Conservation (phyloP, 345 rosid genomes). For the Corymbia maculata region DNA sequence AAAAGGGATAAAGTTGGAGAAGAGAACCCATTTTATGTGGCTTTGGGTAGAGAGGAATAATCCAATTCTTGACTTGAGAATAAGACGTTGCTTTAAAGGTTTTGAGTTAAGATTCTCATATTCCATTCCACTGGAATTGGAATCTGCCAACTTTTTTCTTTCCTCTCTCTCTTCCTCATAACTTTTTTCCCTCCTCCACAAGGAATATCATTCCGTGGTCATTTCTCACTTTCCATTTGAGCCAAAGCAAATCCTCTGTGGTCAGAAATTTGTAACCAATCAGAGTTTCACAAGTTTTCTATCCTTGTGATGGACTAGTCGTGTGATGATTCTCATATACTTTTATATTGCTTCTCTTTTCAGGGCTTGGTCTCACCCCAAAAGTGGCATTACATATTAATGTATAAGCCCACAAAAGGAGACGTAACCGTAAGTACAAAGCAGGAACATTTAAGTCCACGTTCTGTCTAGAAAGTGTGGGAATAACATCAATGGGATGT, state of each 20-base stretch:
- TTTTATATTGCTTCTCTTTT: not conserved
- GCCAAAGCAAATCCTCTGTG: not conserved
- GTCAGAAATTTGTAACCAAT: not conserved
- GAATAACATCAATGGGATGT: not conserved
- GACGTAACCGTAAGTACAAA: not conserved
- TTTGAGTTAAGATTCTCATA: not conserved
- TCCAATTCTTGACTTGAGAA: slow-evolving; percentile 13
- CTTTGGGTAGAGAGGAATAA: slow-evolving; percentile 5
- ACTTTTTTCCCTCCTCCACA: not conserved
- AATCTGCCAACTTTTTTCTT: not conserved
- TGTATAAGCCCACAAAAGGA: not conserved
- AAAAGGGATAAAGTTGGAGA: not conserved
- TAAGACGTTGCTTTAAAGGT: not conserved
- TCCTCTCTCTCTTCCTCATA: not conserved
- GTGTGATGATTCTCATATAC: not conserved
- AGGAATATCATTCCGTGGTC: slow-evolving; percentile 17
- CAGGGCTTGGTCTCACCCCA: not conserved
- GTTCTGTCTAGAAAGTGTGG: not conserved
- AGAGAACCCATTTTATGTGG: slow-evolving; percentile 14
- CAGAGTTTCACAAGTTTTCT: not conserved
- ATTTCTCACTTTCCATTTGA: slow-evolving; percentile 4
- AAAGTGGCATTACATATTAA: not conserved
- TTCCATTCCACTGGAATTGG: slow-evolving; percentile 3
- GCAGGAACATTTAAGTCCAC: not conserved
- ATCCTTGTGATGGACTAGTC: not conserved